Base-by-base conservation (phyloP, 768 basidiomycete genomes). In the Leccinum uliginosum region DNA sequence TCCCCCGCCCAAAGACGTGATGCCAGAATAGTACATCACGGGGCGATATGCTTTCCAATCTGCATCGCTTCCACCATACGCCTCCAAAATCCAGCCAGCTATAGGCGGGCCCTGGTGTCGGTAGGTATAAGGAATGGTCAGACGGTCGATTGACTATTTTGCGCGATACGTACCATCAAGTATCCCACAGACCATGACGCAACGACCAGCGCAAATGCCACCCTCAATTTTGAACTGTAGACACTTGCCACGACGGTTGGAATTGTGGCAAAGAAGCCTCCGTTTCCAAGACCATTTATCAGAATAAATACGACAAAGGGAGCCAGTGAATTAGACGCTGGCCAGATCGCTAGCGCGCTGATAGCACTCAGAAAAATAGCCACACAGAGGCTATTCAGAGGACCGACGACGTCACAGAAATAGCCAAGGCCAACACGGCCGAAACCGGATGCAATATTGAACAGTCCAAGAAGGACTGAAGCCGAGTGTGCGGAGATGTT, bases 201-300 rank as follows among this genome's bases (percentile, higher is more conserved):
- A 27, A 69, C 65, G 30, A 73, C 60, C 72, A 75, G 73, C 14
- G 70, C 71, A 38, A 75, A 66, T 1, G 72, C 71, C n/a, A 65
- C 62, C 19, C 67, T 57, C n/a, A 71, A 56, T 26, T 71, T 69
- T 17, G 64, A 45, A 23, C 65, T 68, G 51, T 71, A 75, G 7
- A 71, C 49, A n/a, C 67, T 59, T 3, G 65, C 68, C 0, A 74
- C 64, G 30, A 74, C 72, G 1, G 62, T 68, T 1, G 70, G 72
- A 61, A 69, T 70, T 4, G 69, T 69, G 45, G 71, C 65, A 50
- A 71, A 73, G 59, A 74, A 74, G 3, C 67, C 73, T 19, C 70
- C 70, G 27, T 71, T 72, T 35, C 70, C 70, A 12, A 64, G 27
- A 17, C 73, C 70, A 44, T 64, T 71, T 51, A 73, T 49, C 26